Evolutionary conservation across 1,139 yeast genomes (phyloP).

Genomic region (Yamadazyma mexicana): DNA sequence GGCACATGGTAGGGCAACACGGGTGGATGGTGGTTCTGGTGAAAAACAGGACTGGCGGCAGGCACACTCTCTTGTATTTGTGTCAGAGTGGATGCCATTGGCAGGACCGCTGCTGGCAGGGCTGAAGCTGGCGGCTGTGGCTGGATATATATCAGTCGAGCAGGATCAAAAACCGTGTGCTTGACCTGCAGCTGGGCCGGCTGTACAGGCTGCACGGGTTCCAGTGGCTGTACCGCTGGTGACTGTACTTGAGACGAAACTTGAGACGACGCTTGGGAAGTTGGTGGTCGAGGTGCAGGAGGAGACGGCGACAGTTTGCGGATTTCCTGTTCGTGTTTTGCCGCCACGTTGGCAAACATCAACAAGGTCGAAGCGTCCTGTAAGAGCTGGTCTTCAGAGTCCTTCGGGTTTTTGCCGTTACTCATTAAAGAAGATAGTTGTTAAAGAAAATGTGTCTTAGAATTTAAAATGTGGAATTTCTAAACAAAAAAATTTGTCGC

Average conservation of each 20-base stretch:
- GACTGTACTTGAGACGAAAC: constrained; percentile 3
- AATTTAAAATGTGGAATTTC: constrained; percentile 1
- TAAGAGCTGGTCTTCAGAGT: constrained; percentile 15
- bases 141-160: constrained; percentile 8
- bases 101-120: neutral
- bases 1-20: constrained; percentile 1
- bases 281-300: neutral
- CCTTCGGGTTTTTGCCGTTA: neutral
- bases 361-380: constrained; percentile 63
- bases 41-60: constrained; percentile 4
- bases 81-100: too few relatives aligned
- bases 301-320: constrained; percentile 17
- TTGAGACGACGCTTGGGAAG: constrained; percentile 2
- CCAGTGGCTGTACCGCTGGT: neutral
- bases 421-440: neutral
- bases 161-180: constrained; percentile 7
- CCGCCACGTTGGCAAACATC: constrained; percentile 62
- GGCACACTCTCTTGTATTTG: constrained; percentile 1
- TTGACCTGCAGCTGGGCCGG: neutral
- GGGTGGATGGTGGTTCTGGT: constrained; percentile 3
- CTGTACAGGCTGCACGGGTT: neutral
- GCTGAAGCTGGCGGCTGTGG: neutral
- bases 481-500: neutral
- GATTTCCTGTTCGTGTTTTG: constrained; percentile 37
- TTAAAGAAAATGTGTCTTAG: neutral